Evolutionary conservation across 345 rosid genomes (phyloP).

Genomic region (Xanthoceras sorbifolium): DNA sequence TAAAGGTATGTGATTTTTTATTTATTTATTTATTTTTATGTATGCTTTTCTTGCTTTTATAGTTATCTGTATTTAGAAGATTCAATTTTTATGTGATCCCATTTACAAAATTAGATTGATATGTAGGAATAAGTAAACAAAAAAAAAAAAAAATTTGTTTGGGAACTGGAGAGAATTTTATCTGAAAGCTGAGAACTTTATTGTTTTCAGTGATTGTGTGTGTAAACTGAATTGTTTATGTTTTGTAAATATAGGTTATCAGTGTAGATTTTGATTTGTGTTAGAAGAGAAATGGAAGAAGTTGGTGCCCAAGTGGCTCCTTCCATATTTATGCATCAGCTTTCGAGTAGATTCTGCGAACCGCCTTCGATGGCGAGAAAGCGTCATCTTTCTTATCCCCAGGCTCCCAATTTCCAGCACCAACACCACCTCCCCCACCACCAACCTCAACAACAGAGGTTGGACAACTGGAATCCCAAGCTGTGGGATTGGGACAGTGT

Average conservation of each 20-base stretch:
- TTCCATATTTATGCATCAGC: slow-evolving; percentile 61
- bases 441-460: slow-evolving; percentile 24
- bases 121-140: neutral
- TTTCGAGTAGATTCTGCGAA: slow-evolving; percentile 46
- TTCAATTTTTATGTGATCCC: neutral
- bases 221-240: neutral
- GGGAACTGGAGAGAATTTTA: neutral
- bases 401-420: slow-evolving; percentile 26
- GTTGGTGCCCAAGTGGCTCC: slow-evolving; percentile 70
- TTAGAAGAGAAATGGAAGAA: slow-evolving; percentile 61
- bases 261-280: slow-evolving; percentile 14
- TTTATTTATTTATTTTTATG: neutral
- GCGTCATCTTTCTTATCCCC: slow-evolving; percentile 54
- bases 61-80: neutral
- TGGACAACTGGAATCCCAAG: slow-evolving; percentile 66
- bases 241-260: slow-evolving; percentile 4
- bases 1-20: neutral
- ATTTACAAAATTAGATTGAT: neutral
- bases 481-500: slow-evolving; percentile 84
- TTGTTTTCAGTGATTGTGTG: neutral
- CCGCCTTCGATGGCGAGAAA: slow-evolving; percentile 54
- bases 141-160: neutral
- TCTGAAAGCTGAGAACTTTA: too few relatives aligned
- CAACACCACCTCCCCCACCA: slow-evolving; percentile 40
- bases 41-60: too few relatives aligned